phyloP scores from a whole-genome alignment of 805 yeast species.

The Candida xiaguanensis region DNA sequence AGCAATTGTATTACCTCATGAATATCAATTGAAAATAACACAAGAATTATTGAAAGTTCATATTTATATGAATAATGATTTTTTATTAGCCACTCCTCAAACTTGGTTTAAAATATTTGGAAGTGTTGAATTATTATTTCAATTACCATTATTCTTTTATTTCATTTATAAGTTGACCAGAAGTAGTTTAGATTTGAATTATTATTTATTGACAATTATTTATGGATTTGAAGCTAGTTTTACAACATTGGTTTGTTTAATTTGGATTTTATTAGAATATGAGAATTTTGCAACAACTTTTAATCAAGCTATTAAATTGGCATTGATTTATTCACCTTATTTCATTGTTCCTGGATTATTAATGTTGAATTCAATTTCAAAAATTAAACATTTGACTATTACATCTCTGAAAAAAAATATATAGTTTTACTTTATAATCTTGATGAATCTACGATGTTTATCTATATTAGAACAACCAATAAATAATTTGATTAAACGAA shows the following conservation, averaged over 20 bases:
- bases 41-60: slow-evolving; percentile 54
- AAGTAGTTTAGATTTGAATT: slow-evolving; percentile 6
- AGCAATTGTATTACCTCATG: slow-evolving; percentile 59
- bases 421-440: too few species aligned
- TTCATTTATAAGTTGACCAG: slow-evolving; percentile 28
- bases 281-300: slow-evolving; percentile 34
- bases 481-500: slow-evolving; percentile 2
- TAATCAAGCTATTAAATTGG: slow-evolving; percentile 39
- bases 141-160: slow-evolving; percentile 70
- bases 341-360: slow-evolving; percentile 60
- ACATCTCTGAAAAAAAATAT: slow-evolving; percentile 7
- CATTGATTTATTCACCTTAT: slow-evolving; percentile 66
- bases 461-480: slow-evolving; percentile 1
- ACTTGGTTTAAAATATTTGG: slow-evolving; percentile 75
- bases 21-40: slow-evolving; percentile 48
- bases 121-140: slow-evolving; percentile 66
- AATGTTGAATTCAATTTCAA: slow-evolving; percentile 41
- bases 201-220: slow-evolving; percentile 39
- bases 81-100: slow-evolving; percentile 56
- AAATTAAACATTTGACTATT: slow-evolving; percentile 11
- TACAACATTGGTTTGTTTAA: slow-evolving; percentile 72
- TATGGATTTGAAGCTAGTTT: slow-evolving; percentile 83
- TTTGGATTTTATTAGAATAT: slow-evolving; percentile 39
- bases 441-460: slow-evolving; percentile 3
- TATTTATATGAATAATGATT: slow-evolving; percentile 63